These are phyloP conservation scores for Croton laevigatus DNA, from an alignment of 441 rosid species.

Conservation along the genomic window DNA sequence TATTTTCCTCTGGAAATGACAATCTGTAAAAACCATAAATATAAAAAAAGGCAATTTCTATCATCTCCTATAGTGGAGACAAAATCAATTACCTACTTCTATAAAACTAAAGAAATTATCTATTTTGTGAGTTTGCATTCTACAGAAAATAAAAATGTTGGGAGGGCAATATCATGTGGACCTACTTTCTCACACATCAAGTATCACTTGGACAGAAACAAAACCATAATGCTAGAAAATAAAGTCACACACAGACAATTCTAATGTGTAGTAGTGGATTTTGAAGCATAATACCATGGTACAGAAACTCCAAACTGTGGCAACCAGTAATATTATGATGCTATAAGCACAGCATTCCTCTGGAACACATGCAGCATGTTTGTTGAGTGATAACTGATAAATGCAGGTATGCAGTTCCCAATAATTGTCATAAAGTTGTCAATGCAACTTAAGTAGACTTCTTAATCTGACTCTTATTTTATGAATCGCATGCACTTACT, in stretches of 20 bases:
- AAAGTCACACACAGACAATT: neutral
- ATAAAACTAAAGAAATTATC: neutral
- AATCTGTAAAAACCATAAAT: conserved; percentile 41
- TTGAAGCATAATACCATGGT: neutral
- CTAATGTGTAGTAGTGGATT: neutral
- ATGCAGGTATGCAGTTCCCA: too few species aligned
- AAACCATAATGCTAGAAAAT: neutral
- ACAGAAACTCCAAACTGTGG: neutral
- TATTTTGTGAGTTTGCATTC: neutral
- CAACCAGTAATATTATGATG: neutral
- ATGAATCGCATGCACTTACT: neutral
- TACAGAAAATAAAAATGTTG: neutral
- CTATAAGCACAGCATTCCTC: too few species aligned
- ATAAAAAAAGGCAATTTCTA: neutral
- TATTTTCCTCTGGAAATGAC: conserved; percentile 79
- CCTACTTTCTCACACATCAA: neutral
- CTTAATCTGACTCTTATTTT: too few species aligned
- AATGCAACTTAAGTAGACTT: too few species aligned
- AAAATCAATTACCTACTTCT: neutral
- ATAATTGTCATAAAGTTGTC: too few species aligned
- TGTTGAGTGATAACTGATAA: too few species aligned
- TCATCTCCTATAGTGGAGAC: neutral
- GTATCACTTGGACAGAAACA: neutral
- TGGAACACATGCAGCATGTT: too few species aligned
- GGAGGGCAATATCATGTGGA: neutral